Evolutionary conservation across 2,329 filamentous ascomycete species (phyloP).

Genomic region (Pseudophaeomoniella oleicola): DNA sequence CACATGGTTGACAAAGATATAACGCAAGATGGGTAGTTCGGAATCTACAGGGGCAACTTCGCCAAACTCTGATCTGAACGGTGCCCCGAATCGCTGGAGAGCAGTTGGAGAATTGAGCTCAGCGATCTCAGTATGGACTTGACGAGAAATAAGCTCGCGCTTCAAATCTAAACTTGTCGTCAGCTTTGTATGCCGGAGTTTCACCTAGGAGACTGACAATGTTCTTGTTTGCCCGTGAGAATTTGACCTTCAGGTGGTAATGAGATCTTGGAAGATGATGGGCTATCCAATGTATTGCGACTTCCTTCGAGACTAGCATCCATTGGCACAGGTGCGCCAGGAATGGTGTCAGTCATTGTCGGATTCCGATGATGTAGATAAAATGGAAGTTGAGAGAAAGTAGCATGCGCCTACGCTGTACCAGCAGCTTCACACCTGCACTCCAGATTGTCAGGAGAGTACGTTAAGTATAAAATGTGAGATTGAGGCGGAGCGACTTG

Average conservation of each 20-base stretch:
- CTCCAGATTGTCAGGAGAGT: no score
- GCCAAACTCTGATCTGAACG: conserved; percentile 82
- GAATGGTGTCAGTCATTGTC: no score
- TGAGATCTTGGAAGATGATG: no score
- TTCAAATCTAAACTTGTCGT: conserved; percentile 64
- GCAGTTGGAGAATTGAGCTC: conserved; percentile 93
- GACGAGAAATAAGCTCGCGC: conserved; percentile 78
- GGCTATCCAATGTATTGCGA: no score
- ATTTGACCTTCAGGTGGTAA: conserved; percentile 43
- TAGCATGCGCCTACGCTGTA: no score
- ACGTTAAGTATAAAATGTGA: no score
- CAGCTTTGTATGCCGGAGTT: conserved; percentile 1
- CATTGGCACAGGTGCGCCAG: no score
- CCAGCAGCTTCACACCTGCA: no score
- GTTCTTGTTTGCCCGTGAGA: conserved; percentile 92
- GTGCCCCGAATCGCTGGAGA: conserved; percentile 84
- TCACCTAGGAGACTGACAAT: conserved; percentile 49
- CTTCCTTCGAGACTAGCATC: no score
- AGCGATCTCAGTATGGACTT: conserved; percentile 78
- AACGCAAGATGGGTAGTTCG: conserved; percentile 81
- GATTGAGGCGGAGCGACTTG: no score
- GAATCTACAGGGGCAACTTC: conserved; percentile 90
- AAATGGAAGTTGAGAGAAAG: no score
- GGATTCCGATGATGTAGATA: no score
- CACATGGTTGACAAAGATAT: conserved; percentile 96